Percentiles rank a stretch among this genome's conserved stretches.
Conservation (phyloP, 225 moss, liverwort and hornwort genomes). For the Anthoceros angustus region DNA sequence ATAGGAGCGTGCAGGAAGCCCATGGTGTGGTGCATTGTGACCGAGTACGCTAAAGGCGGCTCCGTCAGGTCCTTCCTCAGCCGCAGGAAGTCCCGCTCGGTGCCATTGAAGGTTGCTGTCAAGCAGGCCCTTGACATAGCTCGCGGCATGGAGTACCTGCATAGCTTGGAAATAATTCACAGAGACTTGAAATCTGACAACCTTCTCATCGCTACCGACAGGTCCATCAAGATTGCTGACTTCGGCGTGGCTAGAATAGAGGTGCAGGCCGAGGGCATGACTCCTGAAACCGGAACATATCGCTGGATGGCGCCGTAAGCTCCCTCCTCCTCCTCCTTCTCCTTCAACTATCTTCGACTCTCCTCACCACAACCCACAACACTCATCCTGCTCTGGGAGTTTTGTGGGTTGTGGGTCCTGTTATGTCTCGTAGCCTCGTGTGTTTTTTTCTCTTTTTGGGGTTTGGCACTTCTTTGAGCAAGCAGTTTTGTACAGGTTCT, state of each 20-base stretch:
- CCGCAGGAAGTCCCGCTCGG: conserved; percentile 65
- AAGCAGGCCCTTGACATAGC: conserved; percentile 98
- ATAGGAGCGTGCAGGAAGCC: conserved; percentile 96
- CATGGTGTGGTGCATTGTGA: conserved; percentile 99
- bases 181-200: conserved; percentile 96
- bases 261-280: conserved; percentile 99
- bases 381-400: not conserved
- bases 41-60: conserved; percentile 90
- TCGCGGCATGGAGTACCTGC: conserved; percentile 93
- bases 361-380: no score
- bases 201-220: conserved; percentile 86
- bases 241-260: conserved; percentile 97
- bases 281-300: conserved; percentile 96
- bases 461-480: no score
- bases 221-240: conserved; percentile 96
- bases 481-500: no score
- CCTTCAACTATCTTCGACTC: no score
- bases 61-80: conserved; percentile 90
- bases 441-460: no score
- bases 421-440: no score
- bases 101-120: conserved; percentile 88
- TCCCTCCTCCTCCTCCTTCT: not conserved
- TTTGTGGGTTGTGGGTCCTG: no score
- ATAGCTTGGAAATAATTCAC: conserved; percentile 91
- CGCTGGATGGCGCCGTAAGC: conserved; percentile 99